phyloP scores from a whole-genome alignment of 139 green algal species.

The Spirogloea muscicola region DNA sequence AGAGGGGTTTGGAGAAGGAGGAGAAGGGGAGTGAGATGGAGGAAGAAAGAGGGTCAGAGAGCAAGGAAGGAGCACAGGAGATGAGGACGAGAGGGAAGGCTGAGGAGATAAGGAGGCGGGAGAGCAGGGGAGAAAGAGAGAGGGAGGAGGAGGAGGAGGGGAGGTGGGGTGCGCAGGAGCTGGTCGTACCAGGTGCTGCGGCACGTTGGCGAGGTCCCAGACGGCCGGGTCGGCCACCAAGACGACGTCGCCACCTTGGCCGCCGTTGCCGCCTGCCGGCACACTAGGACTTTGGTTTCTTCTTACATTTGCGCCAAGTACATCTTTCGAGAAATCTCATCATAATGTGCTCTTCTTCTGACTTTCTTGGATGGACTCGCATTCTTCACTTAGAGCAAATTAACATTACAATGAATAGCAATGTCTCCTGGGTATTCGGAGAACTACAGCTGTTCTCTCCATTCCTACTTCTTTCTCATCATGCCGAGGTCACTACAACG shows the following conservation, averaged over 20 bases:
- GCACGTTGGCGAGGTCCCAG: constrained; percentile 14
- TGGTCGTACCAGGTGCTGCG: background rate
- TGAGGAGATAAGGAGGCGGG: background rate
- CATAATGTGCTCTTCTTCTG: no score
- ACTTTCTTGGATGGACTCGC: no score
- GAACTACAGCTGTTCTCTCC: no score
- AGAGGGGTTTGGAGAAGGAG: background rate
- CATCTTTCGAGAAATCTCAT: no score
- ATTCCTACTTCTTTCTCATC: no score
- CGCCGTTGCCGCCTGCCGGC: constrained; percentile 37
- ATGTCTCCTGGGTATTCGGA: no score
- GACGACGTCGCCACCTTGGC: constrained; percentile 9
- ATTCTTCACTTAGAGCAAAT: no score
- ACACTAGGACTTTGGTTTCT: no score
- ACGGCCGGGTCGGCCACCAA: background rate
- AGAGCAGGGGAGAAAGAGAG: constrained; percentile 11
- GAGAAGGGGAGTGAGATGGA: constrained; percentile 1
- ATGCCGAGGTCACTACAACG: no score
- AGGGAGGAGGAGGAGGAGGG: background rate
- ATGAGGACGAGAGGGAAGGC: background rate
- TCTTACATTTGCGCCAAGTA: no score
- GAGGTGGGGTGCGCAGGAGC: background rate
- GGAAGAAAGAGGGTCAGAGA: background rate
- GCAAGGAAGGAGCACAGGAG: background rate
- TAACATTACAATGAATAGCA: no score